phyloP scores from a whole-genome alignment of 441 rosid species.

The Capsella rubella region DNA sequence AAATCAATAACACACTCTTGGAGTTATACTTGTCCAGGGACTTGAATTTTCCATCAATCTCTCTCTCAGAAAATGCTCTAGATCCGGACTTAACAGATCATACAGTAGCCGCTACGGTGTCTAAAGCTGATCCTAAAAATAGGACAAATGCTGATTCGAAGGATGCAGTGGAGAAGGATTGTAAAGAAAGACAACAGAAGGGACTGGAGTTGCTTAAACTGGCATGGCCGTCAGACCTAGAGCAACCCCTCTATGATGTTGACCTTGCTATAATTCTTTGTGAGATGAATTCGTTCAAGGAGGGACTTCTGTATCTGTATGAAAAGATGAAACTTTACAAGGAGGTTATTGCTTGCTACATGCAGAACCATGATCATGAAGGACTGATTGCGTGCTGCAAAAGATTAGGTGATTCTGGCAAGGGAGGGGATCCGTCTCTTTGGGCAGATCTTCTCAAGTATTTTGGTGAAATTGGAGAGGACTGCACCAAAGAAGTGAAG shows the following conservation, averaged over 20 bases:
- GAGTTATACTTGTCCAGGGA: conserved; percentile 92
- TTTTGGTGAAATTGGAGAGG: conserved; percentile 98
- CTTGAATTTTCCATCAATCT: conserved; percentile 85
- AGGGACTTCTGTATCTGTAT: conserved; percentile 87
- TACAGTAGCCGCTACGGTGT: conserved; percentile 45
- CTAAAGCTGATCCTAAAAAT: conserved; percentile 55
- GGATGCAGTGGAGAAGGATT: conserved; percentile 50
- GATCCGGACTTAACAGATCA: conserved; percentile 55
- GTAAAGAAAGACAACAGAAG: conserved; percentile 67
- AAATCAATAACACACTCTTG: conserved; percentile 90
- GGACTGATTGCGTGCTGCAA: conserved; percentile 97
- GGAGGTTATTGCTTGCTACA: conserved; percentile 97
- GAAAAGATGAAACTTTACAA: conserved; percentile 96
- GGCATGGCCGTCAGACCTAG: conserved; percentile 93
- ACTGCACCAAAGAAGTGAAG: conserved; percentile 96
- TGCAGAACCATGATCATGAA: conserved; percentile 94
- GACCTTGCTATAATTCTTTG: conserved; percentile 96
- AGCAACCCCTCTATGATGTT: conserved; percentile 93
- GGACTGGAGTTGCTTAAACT: conserved; percentile 82
- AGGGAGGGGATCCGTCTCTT: conserved; percentile 93
- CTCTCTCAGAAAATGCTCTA: conserved; percentile 60
- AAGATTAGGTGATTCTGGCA: conserved; percentile 88
- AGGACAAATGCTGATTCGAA: conserved; percentile 48
- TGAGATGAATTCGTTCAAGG: conserved; percentile 88
- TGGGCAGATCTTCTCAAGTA: conserved; percentile 98